Base-by-base conservation (phyloP, 306 rosid genomes). In the Prosopis cineraria region DNA sequence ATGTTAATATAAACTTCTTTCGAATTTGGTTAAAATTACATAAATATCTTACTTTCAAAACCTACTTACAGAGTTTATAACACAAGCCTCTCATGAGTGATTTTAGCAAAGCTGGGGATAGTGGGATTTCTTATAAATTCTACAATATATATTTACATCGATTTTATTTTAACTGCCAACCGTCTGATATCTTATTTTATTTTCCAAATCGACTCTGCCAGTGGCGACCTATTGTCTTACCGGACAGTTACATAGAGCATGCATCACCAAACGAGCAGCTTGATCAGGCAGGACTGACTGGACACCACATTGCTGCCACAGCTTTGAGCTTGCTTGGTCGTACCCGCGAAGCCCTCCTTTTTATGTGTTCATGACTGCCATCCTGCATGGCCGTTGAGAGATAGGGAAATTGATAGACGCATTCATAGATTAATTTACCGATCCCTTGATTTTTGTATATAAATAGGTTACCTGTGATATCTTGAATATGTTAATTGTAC, bases 151-250 rank as follows among this genome's bases (percentile, higher is more conserved):
- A 52, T 6, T 50, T 3, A 19, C 6, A 52, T 7, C 20, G 29
- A 50, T 50, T 50, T n/a, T 8, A 20, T 2, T 60, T 37, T 75
- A 30, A 78, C 17, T 56, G 56, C 40, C 52, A 24, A 72, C 59
- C 62, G 59, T 77, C 64, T 82, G 65, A 81, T 68, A 30, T 77
- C 65, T 16, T 10, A 19, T 47, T 76, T 43, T 5, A 10, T 10
- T 25, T 75, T 79, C 1, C 50, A 58, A 10, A 69, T 71, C 66
- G 70, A 76, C 55, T 59, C 17, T 78, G 77, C 14, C 66, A 94
- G 98, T 92, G 98, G 98, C 93, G 98, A 74, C 97, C 97, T 0
- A 80, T 94, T 72, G 91, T 82, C 47, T 84, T 94, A 84, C 98
- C 97, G 5, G 97, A 94, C 85, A 84, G 81, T 55, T 94, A 94